A percentile compares a stretch with the other conserved stretches of the same genome.
These are phyloP conservation scores for Pseudozyma sp. DNA, from an alignment of 1,284 basidiomycete genomes.

Conservation along the genomic window DNA sequence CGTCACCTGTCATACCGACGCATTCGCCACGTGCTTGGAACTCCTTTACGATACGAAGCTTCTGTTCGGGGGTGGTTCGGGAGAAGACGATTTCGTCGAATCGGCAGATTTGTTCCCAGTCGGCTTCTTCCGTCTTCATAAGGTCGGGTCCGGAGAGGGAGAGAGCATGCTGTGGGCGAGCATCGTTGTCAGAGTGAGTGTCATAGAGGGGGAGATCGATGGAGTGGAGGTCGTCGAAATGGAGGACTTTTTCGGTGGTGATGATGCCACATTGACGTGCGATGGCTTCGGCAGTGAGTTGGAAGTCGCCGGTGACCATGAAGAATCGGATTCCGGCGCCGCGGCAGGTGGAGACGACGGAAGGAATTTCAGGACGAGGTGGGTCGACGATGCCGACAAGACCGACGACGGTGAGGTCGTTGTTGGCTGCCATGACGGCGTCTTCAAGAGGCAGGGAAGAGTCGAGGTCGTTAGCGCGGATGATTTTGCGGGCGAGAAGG, in stretches of 20 bases:
- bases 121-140: slow-evolving; percentile 30
- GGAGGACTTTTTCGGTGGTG: slow-evolving; percentile 68
- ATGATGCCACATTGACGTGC: slow-evolving; percentile 76
- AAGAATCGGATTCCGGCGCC: slow-evolving; percentile 77
- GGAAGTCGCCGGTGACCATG: slow-evolving; percentile 78
- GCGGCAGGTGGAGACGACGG: slow-evolving; percentile 73
- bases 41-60: slow-evolving; percentile 77
- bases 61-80: slow-evolving; percentile 77
- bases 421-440: slow-evolving; percentile 59
- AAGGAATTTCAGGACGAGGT: slow-evolving; percentile 74
- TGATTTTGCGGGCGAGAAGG: slow-evolving; percentile 68
- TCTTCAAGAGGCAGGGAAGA: slow-evolving; percentile 69
- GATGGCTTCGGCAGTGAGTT: slow-evolving; percentile 74
- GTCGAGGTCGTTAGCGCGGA: slow-evolving; percentile 61
- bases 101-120: slow-evolving; percentile 73
- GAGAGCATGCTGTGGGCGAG: slow-evolving; percentile 26
- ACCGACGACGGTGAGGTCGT: slow-evolving; percentile 74
- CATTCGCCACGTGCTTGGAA: slow-evolving; percentile 74
- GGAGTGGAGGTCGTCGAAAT: slow-evolving; percentile 68
- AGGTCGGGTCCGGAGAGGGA: slow-evolving; percentile 29
- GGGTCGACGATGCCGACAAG: slow-evolving; percentile 78
- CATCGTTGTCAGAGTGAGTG: slow-evolving; percentile 46
- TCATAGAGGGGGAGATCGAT: slow-evolving; percentile 23
- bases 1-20: slow-evolving; percentile 76
- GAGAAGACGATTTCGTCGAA: slow-evolving; percentile 80